These are phyloP conservation scores for Craterostigma plantagineum DNA, from an alignment of 257 asterid species.

Conservation along the genomic window DNA sequence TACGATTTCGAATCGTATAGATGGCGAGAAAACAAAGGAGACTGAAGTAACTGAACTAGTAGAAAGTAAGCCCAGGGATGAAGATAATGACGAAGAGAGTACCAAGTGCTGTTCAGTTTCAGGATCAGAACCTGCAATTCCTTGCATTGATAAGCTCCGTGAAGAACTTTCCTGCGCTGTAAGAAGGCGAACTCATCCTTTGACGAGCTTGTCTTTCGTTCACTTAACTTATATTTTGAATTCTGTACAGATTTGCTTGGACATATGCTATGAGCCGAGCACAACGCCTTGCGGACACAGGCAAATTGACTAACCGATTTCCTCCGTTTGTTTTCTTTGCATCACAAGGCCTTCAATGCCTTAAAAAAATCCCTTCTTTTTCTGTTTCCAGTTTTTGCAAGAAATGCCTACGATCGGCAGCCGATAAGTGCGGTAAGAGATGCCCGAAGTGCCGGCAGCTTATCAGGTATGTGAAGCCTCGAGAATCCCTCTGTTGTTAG, in stretches of 20 bases:
- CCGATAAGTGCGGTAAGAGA: slow-evolving; percentile 85
- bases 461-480: slow-evolving; percentile 35
- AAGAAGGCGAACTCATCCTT: slow-evolving; percentile 8
- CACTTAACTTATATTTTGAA: neutral
- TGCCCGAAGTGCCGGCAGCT: slow-evolving; percentile 97
- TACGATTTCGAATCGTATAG: slow-evolving; percentile 11
- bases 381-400: slow-evolving; percentile 56
- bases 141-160: slow-evolving; percentile 71
- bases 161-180: slow-evolving; percentile 99
- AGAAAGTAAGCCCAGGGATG: slow-evolving; percentile 14
- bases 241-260: slow-evolving; percentile 73
- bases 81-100: slow-evolving; percentile 15
- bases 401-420: slow-evolving; percentile 70
- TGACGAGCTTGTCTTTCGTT: neutral
- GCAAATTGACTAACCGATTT: slow-evolving; percentile 15
- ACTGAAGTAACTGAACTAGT: slow-evolving; percentile 13
- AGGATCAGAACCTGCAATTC: slow-evolving; percentile 32
- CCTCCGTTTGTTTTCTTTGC: neutral
- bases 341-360: neutral
- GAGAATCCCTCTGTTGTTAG: too few species aligned
- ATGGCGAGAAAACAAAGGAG: slow-evolving; percentile 11
- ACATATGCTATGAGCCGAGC: slow-evolving; percentile 87
- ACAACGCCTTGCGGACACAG: slow-evolving; percentile 99
- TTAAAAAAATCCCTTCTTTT: slow-evolving; percentile 2
- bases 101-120: slow-evolving; percentile 13